phyloP scores from a whole-genome alignment of 768 basidiomycete species.

The Tricholoma furcatifolium region DNA sequence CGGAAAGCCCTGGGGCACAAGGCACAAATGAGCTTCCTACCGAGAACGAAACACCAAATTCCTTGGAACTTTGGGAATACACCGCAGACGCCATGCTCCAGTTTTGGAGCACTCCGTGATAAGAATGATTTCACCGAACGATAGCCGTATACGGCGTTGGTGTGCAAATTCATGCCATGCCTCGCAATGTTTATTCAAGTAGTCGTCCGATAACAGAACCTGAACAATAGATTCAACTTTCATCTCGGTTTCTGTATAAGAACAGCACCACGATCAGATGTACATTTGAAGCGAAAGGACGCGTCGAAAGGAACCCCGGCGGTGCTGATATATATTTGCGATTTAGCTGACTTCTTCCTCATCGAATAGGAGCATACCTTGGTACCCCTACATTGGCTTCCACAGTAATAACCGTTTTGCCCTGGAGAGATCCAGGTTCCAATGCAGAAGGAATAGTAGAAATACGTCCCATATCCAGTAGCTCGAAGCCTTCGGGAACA shows the following conservation, averaged over 20 bases:
- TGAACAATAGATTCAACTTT: slow-evolving; percentile 5
- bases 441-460: too few relatives aligned
- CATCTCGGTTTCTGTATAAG: slow-evolving; percentile 11
- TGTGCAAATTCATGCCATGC: slow-evolving; percentile 10
- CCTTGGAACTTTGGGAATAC: background rate
- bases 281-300: too few relatives aligned
- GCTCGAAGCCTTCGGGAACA: slow-evolving; percentile 11
- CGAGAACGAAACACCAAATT: slow-evolving; percentile 5
- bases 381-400: background rate
- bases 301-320: slow-evolving; percentile 1
- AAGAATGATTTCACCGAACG: slow-evolving; percentile 12
- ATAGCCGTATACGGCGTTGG: background rate
- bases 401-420: background rate
- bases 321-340: background rate
- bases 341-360: background rate
- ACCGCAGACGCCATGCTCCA: slow-evolving; percentile 8
- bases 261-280: slow-evolving; percentile 7
- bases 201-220: background rate
- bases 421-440: slow-evolving; percentile 3
- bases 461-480: slow-evolving; percentile 9
- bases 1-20: background rate
- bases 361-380: background rate
- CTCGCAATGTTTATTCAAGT: too few relatives aligned
- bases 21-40: background rate
- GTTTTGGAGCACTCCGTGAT: too few relatives aligned